phyloP scores from a whole-genome alignment of 2,329 filamentous ascomycete genomes.

The Calonectria pseudoreteaudii region DNA sequence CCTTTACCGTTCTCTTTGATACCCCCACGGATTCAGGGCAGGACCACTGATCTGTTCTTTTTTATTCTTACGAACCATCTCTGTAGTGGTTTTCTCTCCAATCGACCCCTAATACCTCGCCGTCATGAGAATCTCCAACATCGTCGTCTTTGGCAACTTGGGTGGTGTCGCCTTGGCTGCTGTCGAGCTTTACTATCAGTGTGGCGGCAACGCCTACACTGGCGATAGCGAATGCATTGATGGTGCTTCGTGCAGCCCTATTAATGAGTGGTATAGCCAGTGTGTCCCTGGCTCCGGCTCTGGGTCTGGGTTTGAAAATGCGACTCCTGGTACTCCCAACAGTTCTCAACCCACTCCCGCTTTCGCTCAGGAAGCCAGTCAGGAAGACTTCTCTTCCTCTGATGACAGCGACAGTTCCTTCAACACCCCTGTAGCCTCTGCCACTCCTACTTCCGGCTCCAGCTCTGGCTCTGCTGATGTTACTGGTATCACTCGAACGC shows the following conservation, averaged over 20 bases:
- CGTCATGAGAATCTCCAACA: conserved; percentile 30
- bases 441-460: conserved; percentile 8
- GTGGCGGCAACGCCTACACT: conserved; percentile 27
- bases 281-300: conserved; percentile 25
- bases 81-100: conserved; percentile 1
- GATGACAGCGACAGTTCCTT: neutral
- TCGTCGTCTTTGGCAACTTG: conserved; percentile 36
- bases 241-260: conserved; percentile 28
- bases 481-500: conserved; percentile 33
- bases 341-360: neutral
- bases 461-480: conserved; percentile 11
- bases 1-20: conserved; percentile 29
- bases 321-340: neutral
- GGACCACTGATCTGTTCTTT: conserved; percentile 27
- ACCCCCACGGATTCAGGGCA: conserved; percentile 24
- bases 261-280: conserved; percentile 39
- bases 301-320: neutral
- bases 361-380: neutral
- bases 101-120: conserved; percentile 8
- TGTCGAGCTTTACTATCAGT: conserved; percentile 34
- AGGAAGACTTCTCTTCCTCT: neutral
- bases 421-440: neutral
- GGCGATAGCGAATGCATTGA: conserved; percentile 32
- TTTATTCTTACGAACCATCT: conserved; percentile 17
- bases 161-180: conserved; percentile 30